Evolutionary conservation across 306 rosid genomes (phyloP).

Genomic region (Alnus glutinosa): DNA sequence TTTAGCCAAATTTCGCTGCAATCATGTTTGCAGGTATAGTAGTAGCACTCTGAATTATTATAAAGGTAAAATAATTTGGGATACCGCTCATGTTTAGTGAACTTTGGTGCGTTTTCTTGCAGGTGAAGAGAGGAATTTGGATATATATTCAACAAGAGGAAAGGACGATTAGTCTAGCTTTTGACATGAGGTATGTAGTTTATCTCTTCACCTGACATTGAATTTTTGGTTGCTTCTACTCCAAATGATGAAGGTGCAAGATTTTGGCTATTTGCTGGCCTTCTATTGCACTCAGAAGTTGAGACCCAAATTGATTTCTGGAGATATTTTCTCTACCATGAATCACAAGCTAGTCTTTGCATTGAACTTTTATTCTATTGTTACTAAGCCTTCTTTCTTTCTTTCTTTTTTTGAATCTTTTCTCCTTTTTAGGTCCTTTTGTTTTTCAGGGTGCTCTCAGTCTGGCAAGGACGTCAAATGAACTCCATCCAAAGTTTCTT

Average conservation of each 20-base stretch:
- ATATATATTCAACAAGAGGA: background rate
- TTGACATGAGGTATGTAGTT: background rate
- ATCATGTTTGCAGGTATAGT: no score
- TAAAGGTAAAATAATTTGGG: background rate
- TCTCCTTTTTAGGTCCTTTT: background rate
- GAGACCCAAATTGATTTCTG: background rate
- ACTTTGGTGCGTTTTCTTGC: background rate
- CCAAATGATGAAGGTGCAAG: background rate
- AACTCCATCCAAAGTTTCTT: background rate
- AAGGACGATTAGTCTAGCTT: background rate
- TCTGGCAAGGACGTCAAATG: background rate
- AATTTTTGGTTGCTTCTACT: background rate
- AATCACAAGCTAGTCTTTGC: background rate
- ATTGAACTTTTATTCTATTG: no score
- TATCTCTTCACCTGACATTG: background rate
- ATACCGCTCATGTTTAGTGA: background rate
- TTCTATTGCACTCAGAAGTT: background rate
- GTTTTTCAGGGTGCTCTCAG: background rate
- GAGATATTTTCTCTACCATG: background rate
- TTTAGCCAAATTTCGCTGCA: no score
- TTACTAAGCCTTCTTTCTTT: background rate
- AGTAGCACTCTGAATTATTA: no score
- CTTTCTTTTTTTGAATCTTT: background rate
- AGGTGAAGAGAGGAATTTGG: background rate
- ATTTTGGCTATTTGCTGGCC: background rate